Percentiles rank a stretch among this genome's conserved stretches.
Conservation (phyloP, 139 green algal species). For the Volvox africanus region DNA sequence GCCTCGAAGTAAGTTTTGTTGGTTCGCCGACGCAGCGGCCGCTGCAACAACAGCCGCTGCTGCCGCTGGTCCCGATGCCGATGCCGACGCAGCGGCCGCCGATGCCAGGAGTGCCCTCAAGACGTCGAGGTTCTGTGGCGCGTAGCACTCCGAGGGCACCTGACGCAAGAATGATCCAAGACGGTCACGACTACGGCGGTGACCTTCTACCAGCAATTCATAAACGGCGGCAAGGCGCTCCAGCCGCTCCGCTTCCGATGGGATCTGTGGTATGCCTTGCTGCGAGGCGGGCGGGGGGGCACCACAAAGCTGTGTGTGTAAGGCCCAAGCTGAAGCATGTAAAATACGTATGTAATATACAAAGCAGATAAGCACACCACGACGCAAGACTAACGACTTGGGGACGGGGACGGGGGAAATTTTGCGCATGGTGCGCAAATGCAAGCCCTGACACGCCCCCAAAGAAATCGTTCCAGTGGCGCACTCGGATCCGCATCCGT, state of each 20-base stretch:
- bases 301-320: background rate
- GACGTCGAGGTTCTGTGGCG: conserved; percentile 40
- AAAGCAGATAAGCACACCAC: no score
- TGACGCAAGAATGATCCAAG: background rate
- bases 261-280: background rate
- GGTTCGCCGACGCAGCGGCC: background rate
- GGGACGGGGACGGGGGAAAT: no score
- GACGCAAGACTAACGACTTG: no score
- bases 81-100: background rate
- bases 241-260: conserved; percentile 26
- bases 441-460: no score
- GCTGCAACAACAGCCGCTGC: background rate
- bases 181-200: background rate
- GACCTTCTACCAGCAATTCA: background rate
- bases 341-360: no score
- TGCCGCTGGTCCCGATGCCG: background rate
- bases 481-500: no score
- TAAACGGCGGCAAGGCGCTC: conserved; percentile 11
- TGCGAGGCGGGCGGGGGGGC: background rate
- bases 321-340: no score
- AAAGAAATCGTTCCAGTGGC: no score
- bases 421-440: no score
- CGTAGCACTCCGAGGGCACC: conserved; percentile 34
- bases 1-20: background rate
- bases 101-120: conserved; percentile 3